Conservation (phyloP, 179 eudicot genomes). For the Silene noctiflora region DNA sequence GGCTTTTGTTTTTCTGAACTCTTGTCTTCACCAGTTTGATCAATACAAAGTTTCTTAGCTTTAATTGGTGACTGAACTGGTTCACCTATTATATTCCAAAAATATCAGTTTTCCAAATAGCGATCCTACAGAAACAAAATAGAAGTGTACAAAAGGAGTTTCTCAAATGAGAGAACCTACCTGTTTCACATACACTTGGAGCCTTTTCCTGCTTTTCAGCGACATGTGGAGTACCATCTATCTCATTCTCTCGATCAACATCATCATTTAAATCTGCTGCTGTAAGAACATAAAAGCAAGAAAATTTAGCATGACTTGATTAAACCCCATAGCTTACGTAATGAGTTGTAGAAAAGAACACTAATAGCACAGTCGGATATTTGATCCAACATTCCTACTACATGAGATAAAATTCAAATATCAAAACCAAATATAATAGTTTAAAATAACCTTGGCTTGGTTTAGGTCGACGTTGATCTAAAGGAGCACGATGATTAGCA, state of each 20-base stretch:
- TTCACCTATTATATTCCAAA: conserved; percentile 25
- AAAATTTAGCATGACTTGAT: conserved; percentile 1
- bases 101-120: conserved; percentile 4
- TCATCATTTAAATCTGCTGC: conserved; percentile 34
- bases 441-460: conserved; percentile 50
- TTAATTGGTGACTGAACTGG: conserved; percentile 30
- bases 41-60: conserved; percentile 25
- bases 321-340: background rate
- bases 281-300: conserved; percentile 14
- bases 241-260: conserved; percentile 27
- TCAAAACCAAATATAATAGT: background rate
- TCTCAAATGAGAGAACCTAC: conserved; percentile 9
- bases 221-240: conserved; percentile 22
- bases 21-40: conserved; percentile 35
- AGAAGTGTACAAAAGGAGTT: background rate
- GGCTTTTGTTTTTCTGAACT: conserved; percentile 78
- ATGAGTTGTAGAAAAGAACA: background rate
- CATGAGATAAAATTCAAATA: background rate
- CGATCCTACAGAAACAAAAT: conserved; percentile 4
- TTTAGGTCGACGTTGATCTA: conserved; percentile 73
- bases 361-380: background rate
- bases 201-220: conserved; percentile 29
- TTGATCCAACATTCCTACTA: background rate
- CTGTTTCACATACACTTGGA: conserved; percentile 21
- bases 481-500: conserved; percentile 77